These are phyloP conservation scores for Venturia aucupariae DNA, from an alignment of 2,329 filamentous ascomycete species.

Conservation along the genomic window DNA sequence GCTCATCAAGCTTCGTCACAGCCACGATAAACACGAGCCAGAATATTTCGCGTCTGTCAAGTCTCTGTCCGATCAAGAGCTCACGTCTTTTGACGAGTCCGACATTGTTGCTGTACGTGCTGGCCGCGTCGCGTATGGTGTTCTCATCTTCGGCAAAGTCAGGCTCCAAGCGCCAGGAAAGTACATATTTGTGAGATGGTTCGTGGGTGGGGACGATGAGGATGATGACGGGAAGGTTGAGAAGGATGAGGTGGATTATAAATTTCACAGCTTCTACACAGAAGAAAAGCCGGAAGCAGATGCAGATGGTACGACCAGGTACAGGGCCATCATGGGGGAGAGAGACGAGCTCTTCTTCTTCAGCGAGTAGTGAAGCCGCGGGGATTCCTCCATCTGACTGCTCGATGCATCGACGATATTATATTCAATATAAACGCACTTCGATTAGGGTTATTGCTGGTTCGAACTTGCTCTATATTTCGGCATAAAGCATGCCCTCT, in stretches of 20 bases:
- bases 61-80: constrained; percentile 30
- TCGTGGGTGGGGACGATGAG: constrained; percentile 11
- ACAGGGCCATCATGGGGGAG: constrained; percentile 13
- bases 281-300: constrained; percentile 12
- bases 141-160: constrained; percentile 13
- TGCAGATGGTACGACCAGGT: background rate
- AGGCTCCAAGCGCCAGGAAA: background rate
- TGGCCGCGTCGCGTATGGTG: constrained; percentile 9
- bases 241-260: background rate
- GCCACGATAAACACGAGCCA: constrained; percentile 30
- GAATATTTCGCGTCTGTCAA: constrained; percentile 31
- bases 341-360: constrained; percentile 12
- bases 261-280: constrained; percentile 14
- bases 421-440: background rate
- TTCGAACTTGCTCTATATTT: background rate
- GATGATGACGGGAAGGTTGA: constrained; percentile 8
- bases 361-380: background rate
- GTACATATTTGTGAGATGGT: constrained; percentile 14
- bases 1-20: constrained; percentile 26
- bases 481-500: no score
- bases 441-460: background rate
- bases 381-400: background rate
- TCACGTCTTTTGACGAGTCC: constrained; percentile 20
- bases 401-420: background rate
- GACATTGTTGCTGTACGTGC: constrained; percentile 13